Base-by-base conservation (phyloP, 116 monocot species). In the Dioscorea cayenensis region DNA sequence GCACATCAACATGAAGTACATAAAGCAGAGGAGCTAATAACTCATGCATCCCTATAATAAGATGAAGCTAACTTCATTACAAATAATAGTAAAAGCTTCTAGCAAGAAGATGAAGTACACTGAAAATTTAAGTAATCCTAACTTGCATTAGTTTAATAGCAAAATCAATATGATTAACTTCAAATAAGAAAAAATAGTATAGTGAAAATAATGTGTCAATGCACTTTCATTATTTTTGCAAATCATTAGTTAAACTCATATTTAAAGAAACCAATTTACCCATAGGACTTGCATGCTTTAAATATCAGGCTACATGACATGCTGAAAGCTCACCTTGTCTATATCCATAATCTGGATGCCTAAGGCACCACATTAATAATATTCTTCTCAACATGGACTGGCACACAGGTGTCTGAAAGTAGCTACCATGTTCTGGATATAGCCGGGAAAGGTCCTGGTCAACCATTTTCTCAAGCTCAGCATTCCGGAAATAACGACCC, bases 31-130 rank as follows among this genome's bases (percentile, higher is more conserved):
- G 97, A 79, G 97, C 97, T 75, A 97, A 79, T 16, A 97, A 58
- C 75, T 97, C 97, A 75, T 97, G 97, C 92, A 97, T 97, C 69
- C 97, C 97, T 97, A 79, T 70, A 79, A 76, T n/a, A 72, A n/a
- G 7, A 69, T 69, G 22, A 22, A 19, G 19, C 37, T 20, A 20
- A 18, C 68, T 68, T 68, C 12, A 36, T 66, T 36, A 66, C 17
- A 10, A 13, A 68, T 16, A 18, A 18, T 55, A 19, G 4, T 12
- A n/a, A 55, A 55, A 2, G 55, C 10, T 43, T 7, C 6, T 43
- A 12, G 8, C 43, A 43, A 43, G 43, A 43, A 43, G 43, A 43
- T 43, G 0, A 43, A 43, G 43, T 32, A 43, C 43, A 43, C 43
- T 12, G 43, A 43, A 12, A 43, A 43, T 43, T 43, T 43, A 43